A percentile compares a stretch with the other conserved stretches of the same genome.
Evolutionary conservation across 2,329 filamentous ascomycete genomes (phyloP).

Genomic region (Claviceps pazoutovae): DNA sequence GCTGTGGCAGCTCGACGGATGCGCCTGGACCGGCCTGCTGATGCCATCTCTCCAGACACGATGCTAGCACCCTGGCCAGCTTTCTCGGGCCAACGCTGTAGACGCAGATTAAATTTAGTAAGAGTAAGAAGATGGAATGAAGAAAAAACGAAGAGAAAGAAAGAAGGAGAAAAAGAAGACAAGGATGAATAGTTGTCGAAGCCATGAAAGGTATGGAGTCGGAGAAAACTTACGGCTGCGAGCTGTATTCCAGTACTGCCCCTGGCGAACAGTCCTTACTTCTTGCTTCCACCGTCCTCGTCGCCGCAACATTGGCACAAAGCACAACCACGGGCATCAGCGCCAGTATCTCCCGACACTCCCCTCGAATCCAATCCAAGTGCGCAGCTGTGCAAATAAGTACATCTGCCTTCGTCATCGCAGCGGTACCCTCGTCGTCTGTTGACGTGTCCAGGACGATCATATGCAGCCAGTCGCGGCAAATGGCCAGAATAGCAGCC

Average conservation of each 20-base stretch:
- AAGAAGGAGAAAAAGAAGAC: not conserved
- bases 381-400: slow-evolving; percentile 9
- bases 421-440: not conserved
- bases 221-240: slow-evolving; percentile 20
- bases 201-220: no score
- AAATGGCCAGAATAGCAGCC: slow-evolving; percentile 12
- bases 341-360: not conserved
- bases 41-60: not conserved
- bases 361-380: not conserved
- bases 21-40: not conserved
- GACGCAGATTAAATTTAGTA: not conserved
- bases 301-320: slow-evolving; percentile 18
- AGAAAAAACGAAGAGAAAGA: not conserved
- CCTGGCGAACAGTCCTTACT: slow-evolving; percentile 4
- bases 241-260: slow-evolving; percentile 20
- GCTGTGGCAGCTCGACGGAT: not conserved
- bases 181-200: no score
- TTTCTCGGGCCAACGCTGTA: slow-evolving; percentile 23
- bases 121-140: not conserved
- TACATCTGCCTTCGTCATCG: slow-evolving; percentile 12
- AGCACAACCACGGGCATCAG: slow-evolving; percentile 17
- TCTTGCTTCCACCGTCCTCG: slow-evolving; percentile 6
- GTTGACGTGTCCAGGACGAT: slow-evolving; percentile 12
- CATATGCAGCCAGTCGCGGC: slow-evolving; percentile 20
- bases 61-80: slow-evolving; percentile 9